Evolutionary conservation across 192 early-diverging fungal genomes (phyloP).

Genomic region (Gonapodya sp.): DNA sequence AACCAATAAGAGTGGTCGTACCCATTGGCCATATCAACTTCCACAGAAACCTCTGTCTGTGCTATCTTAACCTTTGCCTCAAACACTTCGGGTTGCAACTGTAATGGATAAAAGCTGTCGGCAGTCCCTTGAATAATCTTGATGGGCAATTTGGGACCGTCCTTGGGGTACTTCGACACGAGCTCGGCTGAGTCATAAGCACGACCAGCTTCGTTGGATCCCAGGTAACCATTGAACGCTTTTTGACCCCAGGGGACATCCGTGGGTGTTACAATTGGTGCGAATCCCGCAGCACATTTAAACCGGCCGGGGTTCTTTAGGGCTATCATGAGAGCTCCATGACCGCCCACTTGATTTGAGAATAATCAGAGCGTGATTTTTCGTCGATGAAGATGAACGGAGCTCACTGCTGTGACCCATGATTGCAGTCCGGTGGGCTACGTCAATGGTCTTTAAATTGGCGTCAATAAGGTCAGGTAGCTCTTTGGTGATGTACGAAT

Average conservation of each 20-base stretch:
- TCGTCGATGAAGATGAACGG: too few relatives aligned
- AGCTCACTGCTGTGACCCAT: conserved; percentile 36
- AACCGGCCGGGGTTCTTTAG: conserved; percentile 46
- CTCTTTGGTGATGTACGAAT: background rate
- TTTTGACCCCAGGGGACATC: conserved; percentile 69
- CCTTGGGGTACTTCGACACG: conserved; percentile 27
- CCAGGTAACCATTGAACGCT: conserved; percentile 69
- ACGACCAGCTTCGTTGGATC: conserved; percentile 46
- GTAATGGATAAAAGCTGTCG: conserved; percentile 55
- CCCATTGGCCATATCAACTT: conserved; percentile 58
- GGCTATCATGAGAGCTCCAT: conserved; percentile 71
- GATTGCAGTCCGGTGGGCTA: conserved; percentile 12
- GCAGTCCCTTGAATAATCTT: conserved; percentile 54
- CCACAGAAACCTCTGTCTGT: conserved; percentile 36
- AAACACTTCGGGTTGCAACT: conserved; percentile 56
- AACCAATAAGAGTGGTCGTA: conserved; percentile 88
- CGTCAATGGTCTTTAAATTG: background rate
- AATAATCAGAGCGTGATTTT: too few relatives aligned
- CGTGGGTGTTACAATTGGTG: conserved; percentile 69
- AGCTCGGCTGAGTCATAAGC: conserved; percentile 70
- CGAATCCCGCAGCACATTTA: conserved; percentile 59
- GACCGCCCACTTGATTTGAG: conserved; percentile 52
- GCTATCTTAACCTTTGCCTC: conserved; percentile 29
- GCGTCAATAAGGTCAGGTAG: background rate
- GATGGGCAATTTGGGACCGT: conserved; percentile 23